Percentiles rank a stretch among this genome's conserved stretches.
phyloP scores from a whole-genome alignment of 2,329 filamentous ascomycete species.

The Sporothrix variecibatus region DNA sequence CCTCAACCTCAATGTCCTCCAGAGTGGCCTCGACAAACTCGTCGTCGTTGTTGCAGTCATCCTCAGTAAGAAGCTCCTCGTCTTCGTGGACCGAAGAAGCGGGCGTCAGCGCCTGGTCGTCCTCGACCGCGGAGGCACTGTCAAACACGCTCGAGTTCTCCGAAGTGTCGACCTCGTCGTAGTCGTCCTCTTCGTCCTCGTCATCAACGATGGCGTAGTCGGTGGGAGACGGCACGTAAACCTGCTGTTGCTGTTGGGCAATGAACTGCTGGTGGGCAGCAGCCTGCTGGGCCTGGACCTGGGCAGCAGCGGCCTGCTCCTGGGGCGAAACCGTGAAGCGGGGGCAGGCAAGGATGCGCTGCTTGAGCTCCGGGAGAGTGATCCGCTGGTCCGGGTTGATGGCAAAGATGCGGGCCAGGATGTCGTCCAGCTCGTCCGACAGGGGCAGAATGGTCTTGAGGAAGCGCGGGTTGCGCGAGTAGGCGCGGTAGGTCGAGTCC shows the following conservation, averaged over 20 bases:
- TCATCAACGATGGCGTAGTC: constrained; percentile 23
- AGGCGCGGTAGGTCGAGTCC: constrained; percentile 93
- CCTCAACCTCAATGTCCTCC: background rate
- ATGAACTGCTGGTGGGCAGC: background rate
- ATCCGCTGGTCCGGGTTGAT: constrained; percentile 81
- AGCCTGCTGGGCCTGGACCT: constrained; percentile 39
- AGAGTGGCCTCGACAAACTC: constrained; percentile 37
- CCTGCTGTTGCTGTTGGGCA: background rate
- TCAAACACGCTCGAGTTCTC: constrained; percentile 47
- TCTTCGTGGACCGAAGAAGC: constrained; percentile 37
- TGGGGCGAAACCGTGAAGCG: constrained; percentile 60
- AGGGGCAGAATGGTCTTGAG: constrained; percentile 90
- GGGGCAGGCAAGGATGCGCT: constrained; percentile 74
- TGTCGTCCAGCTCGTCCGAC: constrained; percentile 84
- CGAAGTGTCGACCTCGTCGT: constrained; percentile 26
- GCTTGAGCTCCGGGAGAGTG: constrained; percentile 75
- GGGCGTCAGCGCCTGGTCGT: constrained; percentile 48
- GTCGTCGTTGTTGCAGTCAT: constrained; percentile 32
- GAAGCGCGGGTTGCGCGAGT: constrained; percentile 80
- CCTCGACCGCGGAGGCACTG: background rate
- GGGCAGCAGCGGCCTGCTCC: constrained; percentile 34
- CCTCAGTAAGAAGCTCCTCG: background rate
- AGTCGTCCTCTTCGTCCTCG: constrained; percentile 40
- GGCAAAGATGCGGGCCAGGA: constrained; percentile 85
- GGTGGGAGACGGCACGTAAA: background rate